Base-by-base conservation (phyloP, 306 rosid genomes). In the Parietaria judaica region DNA sequence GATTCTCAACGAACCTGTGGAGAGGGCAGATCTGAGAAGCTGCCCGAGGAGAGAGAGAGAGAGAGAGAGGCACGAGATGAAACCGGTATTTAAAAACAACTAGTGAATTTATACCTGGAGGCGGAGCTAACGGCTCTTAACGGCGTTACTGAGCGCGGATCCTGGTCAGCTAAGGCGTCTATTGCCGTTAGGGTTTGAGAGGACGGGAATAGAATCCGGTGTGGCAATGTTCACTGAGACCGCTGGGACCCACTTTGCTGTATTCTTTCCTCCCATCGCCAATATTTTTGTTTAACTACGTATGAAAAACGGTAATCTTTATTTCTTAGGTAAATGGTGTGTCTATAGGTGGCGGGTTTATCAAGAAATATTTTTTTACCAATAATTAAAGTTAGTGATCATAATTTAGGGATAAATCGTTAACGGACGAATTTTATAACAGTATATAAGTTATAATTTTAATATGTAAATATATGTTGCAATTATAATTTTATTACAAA, bases 1-100 rank as follows among this genome's bases (percentile, higher is more conserved):
- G 50, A 63, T 49, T 48, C 8, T 34, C 47, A 3, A 10, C 11
- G 54, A 74, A 16, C 61, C 36, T 14, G 5, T 68, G 62, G 36
- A 55, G 50, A 39, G 73, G 75, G 70, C 74, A 77, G 85, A 83
- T 79, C 79, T 66, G 58, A 47, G 54, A 58, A 56, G 67, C 73
- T 61, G 70, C 70, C 77, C 65, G 45, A 41, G 45, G 45, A 41
- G 45, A 41, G 45, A 41, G 45, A 41, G 45, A 41, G 7, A n/a
- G 56, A 51, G 56, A 52, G 58, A 46, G 54, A 38, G 44, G 16
- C 65, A 35, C 11, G 10, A 45, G 13, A 7, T 55, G 14, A 10
- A 35, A 11, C 45, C 45, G 45, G 9, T 14, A 14, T 34, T 35
- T 4, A 37, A 10, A 2, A 55, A 14, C 16, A 53, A 17, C 38